These are phyloP conservation scores for Talaromyces sp. DNA, from an alignment of 2,329 filamentous ascomycete genomes.

Conservation along the genomic window DNA sequence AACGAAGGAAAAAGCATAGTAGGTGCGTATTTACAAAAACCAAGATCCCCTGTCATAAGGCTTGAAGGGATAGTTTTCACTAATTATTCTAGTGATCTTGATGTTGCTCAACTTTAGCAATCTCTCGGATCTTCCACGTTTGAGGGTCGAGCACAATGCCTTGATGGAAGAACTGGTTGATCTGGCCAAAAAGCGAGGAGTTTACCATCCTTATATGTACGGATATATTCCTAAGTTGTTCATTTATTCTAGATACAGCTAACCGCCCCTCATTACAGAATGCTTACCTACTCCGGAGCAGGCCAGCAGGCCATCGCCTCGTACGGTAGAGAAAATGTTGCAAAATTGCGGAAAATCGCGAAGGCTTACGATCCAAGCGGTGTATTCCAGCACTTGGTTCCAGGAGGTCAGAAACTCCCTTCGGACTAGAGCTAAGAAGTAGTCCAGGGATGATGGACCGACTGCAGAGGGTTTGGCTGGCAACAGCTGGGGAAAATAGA, in stretches of 20 bases:
- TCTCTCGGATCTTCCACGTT: not conserved
- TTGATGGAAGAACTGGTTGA: not conserved
- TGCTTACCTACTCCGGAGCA: not conserved
- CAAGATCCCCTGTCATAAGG: too few relatives aligned
- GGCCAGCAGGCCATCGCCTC: not conserved
- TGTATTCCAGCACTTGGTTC: not conserved
- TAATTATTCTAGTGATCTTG: not conserved
- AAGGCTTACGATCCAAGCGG: not conserved
- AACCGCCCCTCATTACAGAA: not conserved
- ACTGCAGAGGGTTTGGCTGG: not conserved
- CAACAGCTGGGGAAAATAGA: too few relatives aligned
- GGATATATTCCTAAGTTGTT: too few relatives aligned
- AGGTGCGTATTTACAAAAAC: not conserved
- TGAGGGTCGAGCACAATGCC: not conserved
- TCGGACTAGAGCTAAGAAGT: not conserved
- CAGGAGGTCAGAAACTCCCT: not conserved
- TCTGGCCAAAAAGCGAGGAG: not conserved
- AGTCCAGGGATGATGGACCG: not conserved
- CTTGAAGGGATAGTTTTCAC: too few relatives aligned
- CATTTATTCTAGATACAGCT: too few relatives aligned
- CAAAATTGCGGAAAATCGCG: not conserved
- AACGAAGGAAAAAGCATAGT: not conserved
- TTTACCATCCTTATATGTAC: not conserved
- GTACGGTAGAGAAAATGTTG: not conserved
- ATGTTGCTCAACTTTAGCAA: not conserved